Evolutionary conservation across 2,329 filamentous ascomycete species (phyloP).

Genomic region (Hortaea werneckii): DNA sequence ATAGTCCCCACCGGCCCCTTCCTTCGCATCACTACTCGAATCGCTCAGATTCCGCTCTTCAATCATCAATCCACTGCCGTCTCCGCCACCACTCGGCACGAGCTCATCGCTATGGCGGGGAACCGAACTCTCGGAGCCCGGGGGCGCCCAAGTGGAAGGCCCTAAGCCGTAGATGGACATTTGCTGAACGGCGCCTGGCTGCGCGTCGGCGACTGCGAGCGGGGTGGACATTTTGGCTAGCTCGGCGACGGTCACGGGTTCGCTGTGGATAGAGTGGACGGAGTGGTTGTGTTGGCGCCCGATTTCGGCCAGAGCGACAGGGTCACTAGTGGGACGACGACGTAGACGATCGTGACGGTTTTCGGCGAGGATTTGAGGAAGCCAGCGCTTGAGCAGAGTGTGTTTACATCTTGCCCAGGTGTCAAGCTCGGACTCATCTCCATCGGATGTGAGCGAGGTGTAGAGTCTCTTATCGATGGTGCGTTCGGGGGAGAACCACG

Average conservation of each 20-base stretch:
- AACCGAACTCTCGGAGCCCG: no score
- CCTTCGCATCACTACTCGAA: slow-evolving; percentile 25
- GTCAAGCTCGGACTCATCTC: slow-evolving; percentile 30
- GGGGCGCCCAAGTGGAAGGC: slow-evolving; percentile 4
- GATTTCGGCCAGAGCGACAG: slow-evolving; percentile 5
- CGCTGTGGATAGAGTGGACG: neutral
- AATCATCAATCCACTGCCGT: slow-evolving; percentile 28
- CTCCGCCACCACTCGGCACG: neutral
- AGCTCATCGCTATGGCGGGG: neutral
- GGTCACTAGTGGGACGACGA: neutral
- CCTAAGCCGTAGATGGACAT: slow-evolving; percentile 7
- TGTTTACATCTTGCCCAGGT: slow-evolving; percentile 30
- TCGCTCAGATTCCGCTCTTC: slow-evolving; percentile 30
- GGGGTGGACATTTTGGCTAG: slow-evolving; percentile 27
- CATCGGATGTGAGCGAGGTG: slow-evolving; percentile 18
- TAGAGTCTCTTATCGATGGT: slow-evolving; percentile 26
- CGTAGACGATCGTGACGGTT: neutral
- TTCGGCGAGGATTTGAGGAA: slow-evolving; percentile 22
- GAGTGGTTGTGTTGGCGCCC: neutral
- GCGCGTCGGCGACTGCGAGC: slow-evolving; percentile 27
- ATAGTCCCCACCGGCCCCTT: slow-evolving; percentile 1
- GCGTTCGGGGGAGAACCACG: slow-evolving; percentile 36
- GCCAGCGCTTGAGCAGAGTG: slow-evolving; percentile 32
- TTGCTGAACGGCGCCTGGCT: slow-evolving; percentile 16
- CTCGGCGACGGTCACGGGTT: slow-evolving; percentile 17